A percentile compares a stretch with the other conserved stretches of the same genome.
Evolutionary conservation across 257 asterid species (phyloP).

Genomic region (Gentiana macrophylla): DNA sequence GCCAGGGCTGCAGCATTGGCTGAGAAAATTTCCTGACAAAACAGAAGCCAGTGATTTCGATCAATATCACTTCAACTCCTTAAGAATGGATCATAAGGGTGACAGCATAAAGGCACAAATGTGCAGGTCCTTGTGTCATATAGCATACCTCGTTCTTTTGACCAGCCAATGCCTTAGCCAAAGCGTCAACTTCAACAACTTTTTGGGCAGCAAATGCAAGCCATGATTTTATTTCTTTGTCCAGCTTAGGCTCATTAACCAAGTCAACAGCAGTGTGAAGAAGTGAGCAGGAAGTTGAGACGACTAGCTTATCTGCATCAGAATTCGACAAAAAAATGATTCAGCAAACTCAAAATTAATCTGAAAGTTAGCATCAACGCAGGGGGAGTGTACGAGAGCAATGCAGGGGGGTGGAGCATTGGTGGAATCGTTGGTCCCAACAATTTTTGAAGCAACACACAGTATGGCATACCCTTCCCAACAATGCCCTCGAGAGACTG

Average conservation of each 20-base stretch:
- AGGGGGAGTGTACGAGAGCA: too few relatives aligned
- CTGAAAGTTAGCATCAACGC: not conserved
- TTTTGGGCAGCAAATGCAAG: conserved; percentile 97
- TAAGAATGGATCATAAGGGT: too few relatives aligned
- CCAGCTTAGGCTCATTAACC: conserved; percentile 76
- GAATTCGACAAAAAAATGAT: conserved; percentile 3
- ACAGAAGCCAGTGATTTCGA: too few relatives aligned
- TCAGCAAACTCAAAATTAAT: not conserved
- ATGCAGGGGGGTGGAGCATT: too few relatives aligned
- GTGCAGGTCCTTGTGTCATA: too few relatives aligned
- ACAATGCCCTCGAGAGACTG: conserved; percentile 64
- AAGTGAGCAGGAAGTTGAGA: conserved; percentile 83
- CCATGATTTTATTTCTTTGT: conserved; percentile 87
- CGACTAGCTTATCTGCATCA: conserved; percentile 78
- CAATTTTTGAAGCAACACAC: not conserved
- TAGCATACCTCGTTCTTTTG: conserved; percentile 61
- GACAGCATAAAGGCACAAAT: too few relatives aligned
- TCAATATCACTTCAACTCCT: too few relatives aligned
- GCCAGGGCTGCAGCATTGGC: conserved; percentile 89
- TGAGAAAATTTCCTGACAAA: conserved; percentile 57
- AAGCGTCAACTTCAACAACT: conserved; percentile 83
- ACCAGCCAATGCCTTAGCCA: conserved; percentile 89
- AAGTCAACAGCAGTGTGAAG: conserved; percentile 98
- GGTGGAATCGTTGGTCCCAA: too few relatives aligned
- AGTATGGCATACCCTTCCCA: conserved; percentile 55